Conservation (phyloP, 2,329 filamentous ascomycete genomes). For the Neofusicoccum parvum region DNA sequence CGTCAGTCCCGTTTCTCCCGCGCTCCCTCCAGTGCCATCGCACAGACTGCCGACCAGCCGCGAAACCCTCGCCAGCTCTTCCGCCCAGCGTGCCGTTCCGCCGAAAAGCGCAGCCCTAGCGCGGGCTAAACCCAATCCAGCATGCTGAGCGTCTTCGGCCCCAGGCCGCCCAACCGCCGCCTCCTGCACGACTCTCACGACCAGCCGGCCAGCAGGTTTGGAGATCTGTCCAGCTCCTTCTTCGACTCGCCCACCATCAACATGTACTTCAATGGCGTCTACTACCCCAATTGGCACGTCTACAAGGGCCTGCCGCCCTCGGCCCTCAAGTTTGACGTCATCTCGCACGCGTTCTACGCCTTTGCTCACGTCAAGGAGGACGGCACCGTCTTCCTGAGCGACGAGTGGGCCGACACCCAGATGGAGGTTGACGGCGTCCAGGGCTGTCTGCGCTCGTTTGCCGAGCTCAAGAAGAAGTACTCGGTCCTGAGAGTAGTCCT, state of each 20-base stretch:
- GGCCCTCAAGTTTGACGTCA: constrained; percentile 71
- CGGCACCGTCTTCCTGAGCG: constrained; percentile 84
- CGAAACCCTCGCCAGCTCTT: neutral
- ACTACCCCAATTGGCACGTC: constrained; percentile 79
- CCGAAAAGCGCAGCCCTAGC: constrained; percentile 11
- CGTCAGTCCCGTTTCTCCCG: neutral
- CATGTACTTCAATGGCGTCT: constrained; percentile 69
- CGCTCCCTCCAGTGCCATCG: neutral
- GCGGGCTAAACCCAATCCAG: constrained; percentile 3
- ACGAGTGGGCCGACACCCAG: constrained; percentile 75
- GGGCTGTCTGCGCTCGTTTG: constrained; percentile 69
- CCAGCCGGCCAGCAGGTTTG: neutral
- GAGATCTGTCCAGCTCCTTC: neutral
- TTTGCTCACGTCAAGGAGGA: constrained; percentile 76
- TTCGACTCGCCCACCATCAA: constrained; percentile 26
- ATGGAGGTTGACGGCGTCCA: constrained; percentile 68
- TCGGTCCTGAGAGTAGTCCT: constrained; percentile 73
- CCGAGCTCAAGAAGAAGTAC: constrained; percentile 71
- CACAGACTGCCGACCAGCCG: constrained; percentile 8
- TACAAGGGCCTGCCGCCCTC: constrained; percentile 74
- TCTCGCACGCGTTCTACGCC: constrained; percentile 79
- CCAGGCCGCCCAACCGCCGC: constrained; percentile 19
- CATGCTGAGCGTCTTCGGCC: constrained; percentile 23
- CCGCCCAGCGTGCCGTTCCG: constrained; percentile 18
- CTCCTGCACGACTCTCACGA: neutral